These are phyloP conservation scores for Sungouiozyma intestinalis DNA, from an alignment of 805 yeast genomes.

Conservation along the genomic window DNA sequence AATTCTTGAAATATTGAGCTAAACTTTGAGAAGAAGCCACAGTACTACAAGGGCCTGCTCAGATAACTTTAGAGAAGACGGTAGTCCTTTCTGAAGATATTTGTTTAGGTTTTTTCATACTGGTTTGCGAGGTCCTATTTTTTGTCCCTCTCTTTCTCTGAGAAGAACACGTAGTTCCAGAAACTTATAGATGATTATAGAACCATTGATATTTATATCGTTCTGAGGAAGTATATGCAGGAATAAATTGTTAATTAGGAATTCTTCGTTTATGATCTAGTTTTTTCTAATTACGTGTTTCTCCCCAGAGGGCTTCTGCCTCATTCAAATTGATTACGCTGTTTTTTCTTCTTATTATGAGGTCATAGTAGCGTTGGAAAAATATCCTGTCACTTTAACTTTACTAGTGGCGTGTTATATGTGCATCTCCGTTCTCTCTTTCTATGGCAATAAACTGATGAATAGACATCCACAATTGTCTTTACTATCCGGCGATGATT, in stretches of 20 bases:
- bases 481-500: conserved; percentile 33
- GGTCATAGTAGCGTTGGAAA: conserved; percentile 15
- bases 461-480: conserved; percentile 31
- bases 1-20: too few species aligned
- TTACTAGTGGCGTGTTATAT: background rate
- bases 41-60: too few species aligned
- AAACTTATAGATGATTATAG: conserved; percentile 18
- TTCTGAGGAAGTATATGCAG: conserved; percentile 73
- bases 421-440: background rate
- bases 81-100: background rate
- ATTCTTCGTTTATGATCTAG: conserved; percentile 66
- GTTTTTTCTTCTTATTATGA: conserved; percentile 14
- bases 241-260: conserved; percentile 52
- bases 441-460: conserved; percentile 20
- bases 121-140: too few species aligned
- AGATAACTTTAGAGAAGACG: background rate
- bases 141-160: background rate
- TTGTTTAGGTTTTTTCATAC: too few species aligned
- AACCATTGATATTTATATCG: conserved; percentile 26
- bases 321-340: too few species aligned
- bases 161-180: background rate
- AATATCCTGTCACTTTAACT: background rate
- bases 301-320: too few species aligned
- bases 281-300: conserved; percentile 3
- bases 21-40: too few species aligned